Evolutionary conservation across 2,329 filamentous ascomycete species (phyloP), one percentile per base, ranked within the genome.

Genomic region (Sclerotinia spermophila): DNA sequence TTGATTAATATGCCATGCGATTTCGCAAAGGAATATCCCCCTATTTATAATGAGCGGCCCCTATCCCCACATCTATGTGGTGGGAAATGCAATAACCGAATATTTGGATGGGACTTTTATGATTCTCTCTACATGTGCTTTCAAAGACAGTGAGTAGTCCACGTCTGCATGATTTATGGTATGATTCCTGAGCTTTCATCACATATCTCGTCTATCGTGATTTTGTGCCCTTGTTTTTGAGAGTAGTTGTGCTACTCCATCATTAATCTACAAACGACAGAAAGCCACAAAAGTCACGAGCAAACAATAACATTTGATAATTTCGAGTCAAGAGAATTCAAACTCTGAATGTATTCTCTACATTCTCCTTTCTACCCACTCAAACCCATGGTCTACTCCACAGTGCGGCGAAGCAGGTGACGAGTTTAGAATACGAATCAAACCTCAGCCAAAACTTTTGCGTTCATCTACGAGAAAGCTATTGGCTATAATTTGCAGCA

Each of bases 401-500:
- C 44, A 64, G 53, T 33, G 24, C 44, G 44, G 30, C 61, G 61
- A 48, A 38, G 61, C 44, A 42, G 62, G 17, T 65, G 45, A 53
- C 62, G 62, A 65, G 45, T 65, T n/a, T 53, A 64, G 45, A 65
- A 51, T 53, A 53, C 45, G 45, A 65, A 65, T 64, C 45, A 27
- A 53, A 53, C 27, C 17, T 19, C 45, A 17, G 33, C 33, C 11
- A 7, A 24, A 40, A 35, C 62, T 30, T 42, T 51, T 5, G 62
- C 15, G 33, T 65, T 21, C 33, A 40, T 53, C n/a, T 65, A 53
- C 33, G 33, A 53, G 45, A n/a, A 40, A 65, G 45, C 24, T 27
- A 53, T 65, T 65, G 45, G 33, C 13, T 27, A 15, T 53, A 5
- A 51, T 51, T 27, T 24, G 24, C 44, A 45, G 30, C 24, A 61